Evolutionary conservation across 1,284 basidiomycete genomes (phyloP).

Genomic region (Vanrija humicola): DNA sequence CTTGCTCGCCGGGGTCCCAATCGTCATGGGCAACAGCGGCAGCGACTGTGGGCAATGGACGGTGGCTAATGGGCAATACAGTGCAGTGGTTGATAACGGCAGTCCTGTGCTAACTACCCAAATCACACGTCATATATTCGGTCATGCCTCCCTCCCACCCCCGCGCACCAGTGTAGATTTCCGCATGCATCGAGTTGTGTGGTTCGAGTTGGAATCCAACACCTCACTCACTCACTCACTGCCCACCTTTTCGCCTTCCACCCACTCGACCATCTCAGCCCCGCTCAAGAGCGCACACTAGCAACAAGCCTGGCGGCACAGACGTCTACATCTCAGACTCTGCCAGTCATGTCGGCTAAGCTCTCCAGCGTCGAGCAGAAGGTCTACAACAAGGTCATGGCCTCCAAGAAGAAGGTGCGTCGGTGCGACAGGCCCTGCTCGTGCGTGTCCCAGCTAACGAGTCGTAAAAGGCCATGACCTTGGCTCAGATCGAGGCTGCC

Average conservation of each 20-base stretch:
- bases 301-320: background rate
- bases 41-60: too few relatives aligned
- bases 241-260: background rate
- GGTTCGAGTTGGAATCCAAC: too few relatives aligned
- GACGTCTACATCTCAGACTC: background rate
- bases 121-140: too few relatives aligned
- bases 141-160: too few relatives aligned
- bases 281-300: background rate
- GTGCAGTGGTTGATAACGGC: too few relatives aligned
- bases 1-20: too few relatives aligned
- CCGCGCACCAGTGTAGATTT: background rate
- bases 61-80: too few relatives aligned
- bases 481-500: slow-evolving; percentile 23
- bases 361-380: slow-evolving; percentile 42
- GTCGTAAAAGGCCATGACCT: slow-evolving; percentile 23
- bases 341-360: slow-evolving; percentile 23
- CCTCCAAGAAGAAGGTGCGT: slow-evolving; percentile 39
- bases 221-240: background rate
- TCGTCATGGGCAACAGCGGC: too few relatives aligned
- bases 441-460: slow-evolving; percentile 2
- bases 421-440: background rate
- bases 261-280: background rate
- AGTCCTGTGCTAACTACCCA: too few relatives aligned
- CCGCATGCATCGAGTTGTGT: background rate
- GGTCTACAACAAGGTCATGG: slow-evolving; percentile 45